phyloP scores from a whole-genome alignment of 306 rosid genomes.

The Lupinus albus region DNA sequence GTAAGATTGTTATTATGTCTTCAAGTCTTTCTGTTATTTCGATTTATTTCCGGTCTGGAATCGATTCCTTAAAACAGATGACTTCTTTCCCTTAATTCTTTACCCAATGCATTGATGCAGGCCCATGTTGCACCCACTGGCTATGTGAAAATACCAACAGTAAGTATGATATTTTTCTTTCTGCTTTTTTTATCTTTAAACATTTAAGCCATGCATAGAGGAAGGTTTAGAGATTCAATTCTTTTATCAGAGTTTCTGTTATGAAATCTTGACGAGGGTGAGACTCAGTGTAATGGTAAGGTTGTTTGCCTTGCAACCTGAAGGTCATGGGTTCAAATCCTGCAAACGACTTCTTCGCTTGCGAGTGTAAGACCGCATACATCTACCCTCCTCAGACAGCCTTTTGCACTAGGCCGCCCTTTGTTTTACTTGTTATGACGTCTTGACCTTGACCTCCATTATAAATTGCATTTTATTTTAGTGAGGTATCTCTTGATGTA shows the following conservation, averaged over 20 bases:
- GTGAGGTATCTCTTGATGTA: slow-evolving; percentile 14
- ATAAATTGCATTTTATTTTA: slow-evolving; percentile 17
- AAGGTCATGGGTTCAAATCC: too few relatives aligned
- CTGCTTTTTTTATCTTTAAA: not conserved
- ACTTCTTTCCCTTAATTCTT: slow-evolving; percentile 19
- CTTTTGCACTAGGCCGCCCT: too few relatives aligned
- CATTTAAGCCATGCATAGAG: slow-evolving; percentile 10
- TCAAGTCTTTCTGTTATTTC: not conserved
- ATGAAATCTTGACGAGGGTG: not conserved
- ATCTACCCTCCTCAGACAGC: too few relatives aligned
- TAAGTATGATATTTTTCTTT: slow-evolving; percentile 45
- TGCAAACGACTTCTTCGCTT: too few relatives aligned
- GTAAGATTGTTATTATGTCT: too few relatives aligned
- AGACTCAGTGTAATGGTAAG: too few relatives aligned
- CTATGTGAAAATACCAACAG: slow-evolving; percentile 78
- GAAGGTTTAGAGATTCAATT: not conserved
- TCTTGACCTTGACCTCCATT: slow-evolving; percentile 2
- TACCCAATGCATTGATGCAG: slow-evolving; percentile 51
- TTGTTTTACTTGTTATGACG: too few relatives aligned
- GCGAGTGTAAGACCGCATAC: too few relatives aligned
- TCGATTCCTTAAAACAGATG: slow-evolving; percentile 22
- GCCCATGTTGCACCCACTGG: slow-evolving; percentile 80
- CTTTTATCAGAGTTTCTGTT: not conserved
- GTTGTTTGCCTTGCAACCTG: too few relatives aligned
- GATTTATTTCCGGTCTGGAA: not conserved